phyloP scores from a whole-genome alignment of 257 asterid species.

The Plantago elongata region DNA sequence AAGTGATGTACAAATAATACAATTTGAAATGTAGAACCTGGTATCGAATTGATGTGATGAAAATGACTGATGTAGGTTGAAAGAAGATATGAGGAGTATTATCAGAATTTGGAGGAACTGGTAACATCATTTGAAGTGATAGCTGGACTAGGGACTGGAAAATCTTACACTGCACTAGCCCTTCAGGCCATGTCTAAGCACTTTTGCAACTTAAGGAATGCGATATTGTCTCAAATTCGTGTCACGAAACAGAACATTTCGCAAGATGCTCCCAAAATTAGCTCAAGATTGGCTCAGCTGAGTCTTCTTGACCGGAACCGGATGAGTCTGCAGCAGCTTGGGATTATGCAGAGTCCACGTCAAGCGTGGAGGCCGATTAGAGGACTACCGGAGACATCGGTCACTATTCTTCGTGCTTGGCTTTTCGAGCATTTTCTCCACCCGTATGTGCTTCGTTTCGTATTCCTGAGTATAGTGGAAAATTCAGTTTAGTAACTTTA shows the following conservation, averaged over 20 bases:
- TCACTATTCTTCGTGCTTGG: constrained; percentile 85
- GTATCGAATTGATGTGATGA: background rate
- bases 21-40: too few species aligned
- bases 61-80: constrained; percentile 71
- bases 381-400: constrained; percentile 85
- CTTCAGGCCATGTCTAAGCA: constrained; percentile 89
- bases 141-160: constrained; percentile 71
- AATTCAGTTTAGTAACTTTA: background rate
- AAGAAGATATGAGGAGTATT: constrained; percentile 68
- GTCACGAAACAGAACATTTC: constrained; percentile 34
- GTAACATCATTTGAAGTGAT: constrained; percentile 62
- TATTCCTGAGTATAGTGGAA: background rate
- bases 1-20: too few species aligned
- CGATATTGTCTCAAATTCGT: constrained; percentile 57
- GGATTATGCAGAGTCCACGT: constrained; percentile 39
- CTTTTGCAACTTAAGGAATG: constrained; percentile 55
- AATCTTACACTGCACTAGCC: constrained; percentile 74
- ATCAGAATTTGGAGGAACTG: constrained; percentile 54
- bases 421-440: constrained; percentile 91
- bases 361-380: constrained; percentile 82
- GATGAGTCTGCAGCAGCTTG: constrained; percentile 51
- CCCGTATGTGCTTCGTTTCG: constrained; percentile 46
- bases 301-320: constrained; percentile 58
- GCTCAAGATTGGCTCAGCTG: constrained; percentile 54
- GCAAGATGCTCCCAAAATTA: constrained; percentile 51